These are phyloP conservation scores for Ophiostoma triangulosporum DNA, from an alignment of 2,329 filamentous ascomycete species.

Conservation along the genomic window DNA sequence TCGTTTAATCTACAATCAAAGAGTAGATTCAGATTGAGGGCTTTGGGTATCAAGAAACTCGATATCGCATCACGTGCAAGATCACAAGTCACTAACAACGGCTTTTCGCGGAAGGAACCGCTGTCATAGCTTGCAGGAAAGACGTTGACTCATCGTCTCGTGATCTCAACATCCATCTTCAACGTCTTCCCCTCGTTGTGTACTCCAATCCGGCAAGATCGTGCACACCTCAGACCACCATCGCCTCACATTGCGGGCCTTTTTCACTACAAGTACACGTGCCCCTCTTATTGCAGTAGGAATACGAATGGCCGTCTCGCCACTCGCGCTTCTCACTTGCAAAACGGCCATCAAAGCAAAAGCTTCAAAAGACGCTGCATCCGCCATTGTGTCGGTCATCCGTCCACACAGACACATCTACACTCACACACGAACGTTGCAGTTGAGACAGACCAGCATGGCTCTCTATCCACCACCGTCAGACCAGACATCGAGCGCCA, in stretches of 20 bases:
- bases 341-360: background rate
- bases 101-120: background rate
- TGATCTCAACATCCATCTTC: background rate
- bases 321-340: background rate
- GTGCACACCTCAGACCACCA: background rate
- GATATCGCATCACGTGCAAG: background rate
- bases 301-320: background rate
- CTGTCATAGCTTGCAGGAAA: background rate
- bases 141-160: background rate
- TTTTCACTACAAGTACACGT: background rate
- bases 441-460: conserved; percentile 4
- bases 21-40: too few species aligned
- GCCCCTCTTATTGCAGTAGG: background rate
- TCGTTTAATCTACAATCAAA: too few species aligned
- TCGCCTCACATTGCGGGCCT: background rate
- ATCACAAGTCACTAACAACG: background rate
- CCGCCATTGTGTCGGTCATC: background rate
- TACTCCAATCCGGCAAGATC: background rate
- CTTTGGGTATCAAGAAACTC: background rate
- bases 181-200: background rate
- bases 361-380: background rate
- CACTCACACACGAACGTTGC: background rate
- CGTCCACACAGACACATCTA: background rate
- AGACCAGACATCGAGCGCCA: background rate
- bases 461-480: conserved; percentile 10